Evolutionary conservation across 2,329 filamentous ascomycete species (phyloP).

Genomic region (Penicillium hesseltinei): DNA sequence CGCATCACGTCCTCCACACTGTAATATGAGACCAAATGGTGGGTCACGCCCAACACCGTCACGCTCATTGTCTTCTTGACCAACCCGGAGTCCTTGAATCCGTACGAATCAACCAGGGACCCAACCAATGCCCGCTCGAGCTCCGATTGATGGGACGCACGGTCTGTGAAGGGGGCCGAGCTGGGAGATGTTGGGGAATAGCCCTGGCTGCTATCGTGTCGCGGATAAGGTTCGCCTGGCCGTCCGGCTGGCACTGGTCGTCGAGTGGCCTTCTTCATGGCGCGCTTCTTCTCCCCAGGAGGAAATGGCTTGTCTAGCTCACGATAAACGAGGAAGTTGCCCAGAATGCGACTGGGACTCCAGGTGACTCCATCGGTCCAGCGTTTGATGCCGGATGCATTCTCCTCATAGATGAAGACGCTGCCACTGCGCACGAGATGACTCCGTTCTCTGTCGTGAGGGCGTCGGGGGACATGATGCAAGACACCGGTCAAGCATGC

Average conservation of each 20-base stretch:
- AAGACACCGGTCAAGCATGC: slow-evolving; percentile 69
- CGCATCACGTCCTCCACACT: slow-evolving; percentile 72
- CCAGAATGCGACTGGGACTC: slow-evolving; percentile 83
- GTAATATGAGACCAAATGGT: slow-evolving; percentile 90
- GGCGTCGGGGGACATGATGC: slow-evolving; percentile 75
- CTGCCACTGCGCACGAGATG: slow-evolving; percentile 78
- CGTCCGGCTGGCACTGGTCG: slow-evolving; percentile 45
- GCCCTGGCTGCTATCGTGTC: slow-evolving; percentile 37
- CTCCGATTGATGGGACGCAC: slow-evolving; percentile 42
- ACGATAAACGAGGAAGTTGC: slow-evolving; percentile 82
- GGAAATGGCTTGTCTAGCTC: slow-evolving; percentile 76
- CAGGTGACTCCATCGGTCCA: slow-evolving; percentile 92
- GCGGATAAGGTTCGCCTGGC: slow-evolving; percentile 54
- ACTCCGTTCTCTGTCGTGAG: slow-evolving; percentile 78
- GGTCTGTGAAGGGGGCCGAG: slow-evolving; percentile 35
- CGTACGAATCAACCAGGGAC: slow-evolving; percentile 84
- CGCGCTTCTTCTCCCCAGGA: slow-evolving; percentile 80
- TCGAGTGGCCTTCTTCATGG: slow-evolving; percentile 65
- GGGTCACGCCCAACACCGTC: slow-evolving; percentile 68
- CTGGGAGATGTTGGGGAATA: slow-evolving; percentile 42
- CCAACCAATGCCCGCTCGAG: slow-evolving; percentile 66
- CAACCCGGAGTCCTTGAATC: slow-evolving; percentile 77
- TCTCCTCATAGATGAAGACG: slow-evolving; percentile 89
- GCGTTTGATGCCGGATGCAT: slow-evolving; percentile 84
- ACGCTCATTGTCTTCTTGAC: slow-evolving; percentile 94